These are phyloP conservation scores for Paramecium primaurelia DNA, from an alignment of 73 alveolate species.

Conservation along the genomic window DNA sequence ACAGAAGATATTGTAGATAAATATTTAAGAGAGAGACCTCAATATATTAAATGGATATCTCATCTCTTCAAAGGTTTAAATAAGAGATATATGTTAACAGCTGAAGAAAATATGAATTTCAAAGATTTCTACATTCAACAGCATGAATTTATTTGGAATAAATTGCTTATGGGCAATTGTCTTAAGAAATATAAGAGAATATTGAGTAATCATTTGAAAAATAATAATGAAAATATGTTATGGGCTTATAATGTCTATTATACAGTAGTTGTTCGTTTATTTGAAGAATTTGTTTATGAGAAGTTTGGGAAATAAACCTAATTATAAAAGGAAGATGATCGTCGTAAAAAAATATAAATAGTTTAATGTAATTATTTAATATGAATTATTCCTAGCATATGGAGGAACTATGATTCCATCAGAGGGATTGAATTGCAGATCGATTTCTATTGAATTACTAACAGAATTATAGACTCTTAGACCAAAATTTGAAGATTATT, in stretches of 20 bases:
- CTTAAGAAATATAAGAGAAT: neutral
- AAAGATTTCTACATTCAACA: conserved; percentile 18
- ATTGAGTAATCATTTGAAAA: neutral
- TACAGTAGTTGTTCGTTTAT: neutral
- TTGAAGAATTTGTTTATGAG: conserved; percentile 30
- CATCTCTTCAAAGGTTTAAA: conserved; percentile 16
- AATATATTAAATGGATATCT: neutral
- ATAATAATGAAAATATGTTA: neutral
- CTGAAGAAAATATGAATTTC: conserved; percentile 36
- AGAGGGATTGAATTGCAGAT: conserved; percentile 34
- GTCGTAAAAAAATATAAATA: neutral
- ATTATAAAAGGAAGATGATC: conserved; percentile 21
- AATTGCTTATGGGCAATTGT: conserved; percentile 12
- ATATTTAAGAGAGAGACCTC: neutral
- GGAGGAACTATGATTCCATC: conserved; percentile 54
- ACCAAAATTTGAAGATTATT: conserved; percentile 4
- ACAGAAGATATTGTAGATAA: neutral
- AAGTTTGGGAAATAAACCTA: neutral
- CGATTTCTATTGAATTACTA: neutral
- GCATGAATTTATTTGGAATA: conserved; percentile 36
- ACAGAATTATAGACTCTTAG: neutral
- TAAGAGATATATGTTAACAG: conserved; percentile 2
- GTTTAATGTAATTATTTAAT: neutral
- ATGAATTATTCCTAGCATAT: neutral
- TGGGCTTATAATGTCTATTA: conserved; percentile 19